Evolutionary conservation across 2,329 filamentous ascomycete genomes (phyloP), one percentile per base, ranked within the genome.

Genomic region (Exutisphaerella laricina): DNA sequence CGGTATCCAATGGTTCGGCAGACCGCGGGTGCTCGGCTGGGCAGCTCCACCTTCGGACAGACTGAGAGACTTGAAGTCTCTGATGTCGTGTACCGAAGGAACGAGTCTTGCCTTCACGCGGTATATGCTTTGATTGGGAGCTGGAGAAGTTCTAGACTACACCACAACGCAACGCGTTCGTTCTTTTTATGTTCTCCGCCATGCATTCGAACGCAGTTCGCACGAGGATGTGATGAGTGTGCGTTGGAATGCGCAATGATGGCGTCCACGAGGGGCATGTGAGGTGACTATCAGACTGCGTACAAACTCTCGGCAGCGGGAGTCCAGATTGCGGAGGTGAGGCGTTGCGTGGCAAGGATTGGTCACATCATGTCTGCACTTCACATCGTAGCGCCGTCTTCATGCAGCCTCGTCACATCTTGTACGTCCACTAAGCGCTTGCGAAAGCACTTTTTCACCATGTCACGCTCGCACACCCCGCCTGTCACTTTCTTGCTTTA

Each of bases 401-500:
- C 25, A 37, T 31, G 32, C 38, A 23, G 25, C 38, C n/a, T 39
- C 35, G 40, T 44, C 45, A 49, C 43, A 33, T 41, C 20, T 28
- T 39, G 14, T 29, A 16, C 22, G 21, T 31, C 41, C 46, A 50
- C 39, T 50, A 29, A 48, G 51, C 51, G 49, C 35, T 41, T 47
- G 34, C 45, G 49, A 35, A 31, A 30, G 17, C 23, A 28, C 25
- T 47, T 29, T 43, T 21, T 23, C 41, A 17, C 36, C 35, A 40
- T 21, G 50, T 52, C 49, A 52, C 46, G 46, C 48, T 47, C 45
- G 29, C 39, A 47, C n/a, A 49, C 41, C 41, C 49, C 45, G 46
- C 28, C 33, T 17, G 26, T 23, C 20, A 18, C 23, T 43, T 26
- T 44, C 48, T 48, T 46, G 43, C 39, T 41, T 36, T 38, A 22